Evolutionary conservation across 805 yeast genomes (phyloP), one percentile per base, ranked within the genome.

Genomic region (Zygoascus ofunaensis): DNA sequence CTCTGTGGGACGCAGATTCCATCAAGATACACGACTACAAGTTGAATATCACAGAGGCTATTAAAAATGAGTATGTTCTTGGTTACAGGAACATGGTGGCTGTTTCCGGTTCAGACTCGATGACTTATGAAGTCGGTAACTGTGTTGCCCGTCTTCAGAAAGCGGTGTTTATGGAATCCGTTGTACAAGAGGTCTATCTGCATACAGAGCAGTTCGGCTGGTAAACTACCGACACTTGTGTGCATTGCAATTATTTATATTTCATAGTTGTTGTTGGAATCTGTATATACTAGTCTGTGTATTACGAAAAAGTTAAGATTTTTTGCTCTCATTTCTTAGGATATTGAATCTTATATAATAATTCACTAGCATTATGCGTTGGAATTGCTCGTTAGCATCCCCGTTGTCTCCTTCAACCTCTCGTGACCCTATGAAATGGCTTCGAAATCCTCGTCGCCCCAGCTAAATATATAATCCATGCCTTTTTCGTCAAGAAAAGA

Each of bases 401-500:
- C n/a, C n/a, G n/a, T n/a, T n/a, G n/a, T n/a, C n/a, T n/a, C n/a
- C n/a, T n/a, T n/a, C n/a, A n/a, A n/a, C n/a, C n/a, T n/a, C n/a
- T n/a, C n/a, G n/a, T n/a, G n/a, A n/a, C n/a, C n/a, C n/a, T n/a
- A n/a, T n/a, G n/a, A n/a, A n/a, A 26, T 26, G 12, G 30, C 10
- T 12, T 26, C 30, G 12, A 26, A 12, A 14, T n/a, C 5, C 20
- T 24, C 24, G 5, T 39, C 42, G 8, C 34, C 34, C 42, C 42
- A 39, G 24, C 42, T 39, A 28, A 39, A 39, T 15, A 39, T 26
- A 19, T 39, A 39, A 39, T 39, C 42, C 14, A 39, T 28, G 7
- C 26, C 42, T 7, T 14, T n/a, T 22, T 21, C 28, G 10, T 39
- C 21, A 5, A 14, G 5, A 7, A 36, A 21, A 17, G 17, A 17